These are phyloP conservation scores for Neofusicoccum laricinum DNA, from an alignment of 2,329 filamentous ascomycete genomes.

Conservation along the genomic window DNA sequence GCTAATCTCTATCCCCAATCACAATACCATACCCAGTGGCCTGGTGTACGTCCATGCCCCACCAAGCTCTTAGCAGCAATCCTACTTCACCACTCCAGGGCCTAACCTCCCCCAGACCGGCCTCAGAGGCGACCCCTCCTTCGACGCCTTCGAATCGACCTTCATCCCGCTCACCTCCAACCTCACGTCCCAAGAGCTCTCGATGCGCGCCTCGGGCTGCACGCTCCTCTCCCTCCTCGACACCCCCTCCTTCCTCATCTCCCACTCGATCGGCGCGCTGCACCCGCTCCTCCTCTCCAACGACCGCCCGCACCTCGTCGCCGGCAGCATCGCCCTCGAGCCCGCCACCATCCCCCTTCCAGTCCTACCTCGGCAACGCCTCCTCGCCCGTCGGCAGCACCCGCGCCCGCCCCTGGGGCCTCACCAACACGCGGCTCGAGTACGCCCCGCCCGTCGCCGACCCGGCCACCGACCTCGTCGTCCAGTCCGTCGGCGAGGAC, in stretches of 20 bases:
- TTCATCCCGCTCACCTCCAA: slow-evolving; percentile 18
- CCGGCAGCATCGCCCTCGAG: slow-evolving; percentile 25
- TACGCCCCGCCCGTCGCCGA: not conserved
- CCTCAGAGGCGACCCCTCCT: slow-evolving; percentile 43
- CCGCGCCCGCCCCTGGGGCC: not conserved
- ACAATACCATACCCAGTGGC: slow-evolving; percentile 31
- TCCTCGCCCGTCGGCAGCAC: not conserved
- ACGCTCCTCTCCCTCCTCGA: slow-evolving; percentile 45
- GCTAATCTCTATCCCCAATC: slow-evolving; percentile 14
- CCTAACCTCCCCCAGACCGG: slow-evolving; percentile 19
- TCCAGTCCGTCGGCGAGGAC: slow-evolving; percentile 18
- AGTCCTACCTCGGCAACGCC: slow-evolving; percentile 18
- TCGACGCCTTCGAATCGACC: slow-evolving; percentile 45
- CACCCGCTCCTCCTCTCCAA: slow-evolving; percentile 24
- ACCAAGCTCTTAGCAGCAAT: slow-evolving; percentile 17
- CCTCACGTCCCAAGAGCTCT: slow-evolving; percentile 20
- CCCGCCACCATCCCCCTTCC: slow-evolving; percentile 15
- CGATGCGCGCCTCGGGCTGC: slow-evolving; percentile 8
- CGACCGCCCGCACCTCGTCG: slow-evolving; percentile 22
- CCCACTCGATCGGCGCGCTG: slow-evolving; percentile 36
- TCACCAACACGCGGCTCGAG: slow-evolving; percentile 9
- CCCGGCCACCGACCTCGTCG: not conserved
- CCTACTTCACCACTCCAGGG: not conserved
- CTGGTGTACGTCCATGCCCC: slow-evolving; percentile 20
- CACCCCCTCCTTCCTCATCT: slow-evolving; percentile 42